These are phyloP conservation scores for Puccinia hordei DNA, from an alignment of 1,284 basidiomycete genomes.

Conservation along the genomic window DNA sequence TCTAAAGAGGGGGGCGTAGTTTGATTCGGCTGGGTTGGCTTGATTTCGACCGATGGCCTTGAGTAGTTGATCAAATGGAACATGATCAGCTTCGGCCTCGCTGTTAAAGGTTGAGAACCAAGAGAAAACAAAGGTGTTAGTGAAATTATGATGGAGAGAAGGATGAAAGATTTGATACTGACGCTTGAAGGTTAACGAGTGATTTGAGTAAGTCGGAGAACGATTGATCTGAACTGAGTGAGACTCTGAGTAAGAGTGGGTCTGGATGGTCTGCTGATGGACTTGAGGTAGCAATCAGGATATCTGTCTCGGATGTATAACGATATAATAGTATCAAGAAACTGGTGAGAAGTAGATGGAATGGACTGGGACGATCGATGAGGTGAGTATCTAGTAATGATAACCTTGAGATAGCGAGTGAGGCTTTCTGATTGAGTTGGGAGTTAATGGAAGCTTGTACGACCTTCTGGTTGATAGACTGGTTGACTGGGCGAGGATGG, in stretches of 20 bases:
- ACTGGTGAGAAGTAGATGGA: slow-evolving; percentile 86
- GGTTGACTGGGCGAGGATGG: slow-evolving; percentile 74
- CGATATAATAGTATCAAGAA: slow-evolving; percentile 89
- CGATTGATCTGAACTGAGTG: slow-evolving; percentile 81
- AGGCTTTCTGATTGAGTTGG: slow-evolving; percentile 59
- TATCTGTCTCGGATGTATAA: slow-evolving; percentile 92
- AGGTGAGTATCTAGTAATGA: slow-evolving; percentile 70
- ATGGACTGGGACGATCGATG: slow-evolving; percentile 69
- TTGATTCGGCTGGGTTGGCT: slow-evolving; percentile 48
- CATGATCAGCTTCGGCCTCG: slow-evolving; percentile 78
- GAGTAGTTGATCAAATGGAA: slow-evolving; percentile 81
- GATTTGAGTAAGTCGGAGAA: slow-evolving; percentile 89
- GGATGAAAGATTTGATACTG: neutral
- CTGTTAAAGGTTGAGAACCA: neutral
- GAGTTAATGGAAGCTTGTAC: slow-evolving; percentile 68
- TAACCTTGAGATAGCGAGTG: slow-evolving; percentile 66
- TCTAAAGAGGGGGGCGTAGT: slow-evolving; percentile 70
- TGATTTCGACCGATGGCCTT: slow-evolving; percentile 57
- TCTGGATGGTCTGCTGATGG: slow-evolving; percentile 69
- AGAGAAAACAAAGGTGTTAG: neutral
- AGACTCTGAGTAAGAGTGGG: slow-evolving; percentile 81
- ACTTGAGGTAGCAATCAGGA: slow-evolving; percentile 86
- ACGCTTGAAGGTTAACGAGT: slow-evolving; percentile 76
- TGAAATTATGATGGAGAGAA: neutral
- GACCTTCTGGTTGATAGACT: slow-evolving; percentile 68